phyloP scores from a whole-genome alignment of 768 basidiomycete genomes.

The Suillus spraguei region DNA sequence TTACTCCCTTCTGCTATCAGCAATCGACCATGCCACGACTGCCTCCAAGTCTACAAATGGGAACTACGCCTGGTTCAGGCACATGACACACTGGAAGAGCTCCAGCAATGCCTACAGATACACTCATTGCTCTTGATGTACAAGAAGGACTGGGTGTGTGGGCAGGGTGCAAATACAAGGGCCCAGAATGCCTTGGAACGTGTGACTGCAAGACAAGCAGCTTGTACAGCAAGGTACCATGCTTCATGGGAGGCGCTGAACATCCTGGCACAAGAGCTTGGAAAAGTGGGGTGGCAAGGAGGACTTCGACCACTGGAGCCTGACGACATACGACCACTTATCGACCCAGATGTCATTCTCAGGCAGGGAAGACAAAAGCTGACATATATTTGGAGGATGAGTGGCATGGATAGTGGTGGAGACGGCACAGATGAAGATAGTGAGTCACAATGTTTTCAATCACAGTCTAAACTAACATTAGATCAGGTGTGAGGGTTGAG shows the following conservation, averaged over 20 bases:
- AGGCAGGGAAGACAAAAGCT: not conserved
- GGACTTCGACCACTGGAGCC: not conserved
- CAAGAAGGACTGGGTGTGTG: not conserved
- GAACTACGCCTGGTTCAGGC: too few species aligned
- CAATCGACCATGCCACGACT: too few species aligned
- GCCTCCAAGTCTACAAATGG: too few species aligned
- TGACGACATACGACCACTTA: not conserved
- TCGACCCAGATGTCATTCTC: not conserved
- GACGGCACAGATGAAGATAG: not conserved
- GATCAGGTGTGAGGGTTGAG: not conserved
- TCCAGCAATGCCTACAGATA: not conserved
- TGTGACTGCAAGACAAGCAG: not conserved
- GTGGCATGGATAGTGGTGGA: not conserved
- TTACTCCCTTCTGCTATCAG: too few species aligned
- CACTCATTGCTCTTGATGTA: not conserved
- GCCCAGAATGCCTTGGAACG: not conserved
- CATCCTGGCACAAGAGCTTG: not conserved
- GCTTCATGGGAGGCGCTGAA: not conserved
- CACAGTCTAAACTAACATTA: not conserved
- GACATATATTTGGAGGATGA: not conserved
- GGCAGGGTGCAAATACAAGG: not conserved
- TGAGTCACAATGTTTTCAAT: not conserved
- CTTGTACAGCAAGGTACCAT: not conserved
- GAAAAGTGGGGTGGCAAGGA: not conserved
- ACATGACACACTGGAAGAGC: not conserved